Base-by-base conservation (phyloP, 192 early-diverging fungal species). In the Coemansia furcata region DNA sequence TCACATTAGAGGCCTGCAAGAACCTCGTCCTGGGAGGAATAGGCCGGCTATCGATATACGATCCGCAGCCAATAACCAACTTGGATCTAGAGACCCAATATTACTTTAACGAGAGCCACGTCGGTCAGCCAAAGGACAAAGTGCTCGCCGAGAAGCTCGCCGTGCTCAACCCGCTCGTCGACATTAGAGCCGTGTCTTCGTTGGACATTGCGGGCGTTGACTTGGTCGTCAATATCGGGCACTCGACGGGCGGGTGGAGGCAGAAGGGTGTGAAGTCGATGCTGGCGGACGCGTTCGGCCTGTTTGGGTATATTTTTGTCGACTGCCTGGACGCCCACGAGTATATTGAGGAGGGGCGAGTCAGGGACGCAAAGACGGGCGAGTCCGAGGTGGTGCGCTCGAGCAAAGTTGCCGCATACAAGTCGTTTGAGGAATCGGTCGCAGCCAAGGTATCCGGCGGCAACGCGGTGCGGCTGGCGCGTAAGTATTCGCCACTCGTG, bases 21-120 rank as follows among this genome's bases (percentile, higher is more conserved):
- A 99, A 99, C 76, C 78, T 98, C 42, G 94, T 94, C 1, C 83
- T 99, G 6, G 89, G 95, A 0, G 97, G 97, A 17, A 72, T 97
- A 15, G 94, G 93, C 2, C 73, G 78, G 0, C 70, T 99, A 14
- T 90, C 89, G 0, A 62, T 99, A 0, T 50, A 89, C 38, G 95
- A 95, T 64, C 68, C 77, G 15, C 66, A 77, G 9, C 61, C 59
- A 0, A 91, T 92, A 92, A 36, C 55, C 89, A 29, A 69, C 73
- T 2, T 73, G 76, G 55, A 82, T 54, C 17, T 73, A 19, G 60
- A 78, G 44, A 65, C 37, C 14, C 52, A 66, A 17, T 60, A 73
- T 49, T 85, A 77, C 33, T 66, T 60, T 43, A 37, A 54, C 39
- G 14, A 19, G 15, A 37, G 66, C 40, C 57, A 71, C 7, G 15